Percentiles rank a stretch among this genome's conserved stretches.
These are phyloP conservation scores for Elaeagnus macrophylla DNA, from an alignment of 306 rosid genomes.

Conservation along the genomic window DNA sequence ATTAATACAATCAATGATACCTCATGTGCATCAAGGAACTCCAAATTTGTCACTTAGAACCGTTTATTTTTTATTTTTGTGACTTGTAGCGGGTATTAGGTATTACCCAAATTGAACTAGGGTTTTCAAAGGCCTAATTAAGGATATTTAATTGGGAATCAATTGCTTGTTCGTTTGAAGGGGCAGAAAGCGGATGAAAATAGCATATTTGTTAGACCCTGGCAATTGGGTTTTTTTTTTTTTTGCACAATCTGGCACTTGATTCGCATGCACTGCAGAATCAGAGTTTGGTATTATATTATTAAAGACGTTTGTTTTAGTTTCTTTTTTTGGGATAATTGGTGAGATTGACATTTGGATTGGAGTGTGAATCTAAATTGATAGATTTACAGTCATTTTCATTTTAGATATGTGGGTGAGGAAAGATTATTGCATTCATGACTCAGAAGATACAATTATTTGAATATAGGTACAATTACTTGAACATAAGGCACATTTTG, in stretches of 20 bases:
- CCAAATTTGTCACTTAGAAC: neutral
- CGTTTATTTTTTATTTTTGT: neutral
- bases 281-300: conserved; percentile 1
- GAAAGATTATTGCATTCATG: no score
- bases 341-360: conserved; percentile 16
- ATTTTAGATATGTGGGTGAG: no score
- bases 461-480: no score
- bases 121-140: neutral
- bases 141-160: conserved; percentile 4
- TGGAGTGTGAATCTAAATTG: conserved; percentile 21
- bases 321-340: neutral
- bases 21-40: no score
- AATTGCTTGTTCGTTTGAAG: conserved; percentile 15
- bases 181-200: conserved; percentile 2
- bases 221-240: neutral
- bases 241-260: conserved; percentile 19
- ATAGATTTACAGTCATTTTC: no score
- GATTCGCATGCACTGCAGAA: conserved; percentile 19
- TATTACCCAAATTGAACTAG: neutral
- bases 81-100: neutral
- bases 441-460: no score
- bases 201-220: no score
- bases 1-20: no score
- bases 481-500: no score
- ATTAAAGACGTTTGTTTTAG: neutral